These are phyloP conservation scores for Serpula lacrymans DNA, from an alignment of 768 basidiomycete genomes.

Conservation along the genomic window DNA sequence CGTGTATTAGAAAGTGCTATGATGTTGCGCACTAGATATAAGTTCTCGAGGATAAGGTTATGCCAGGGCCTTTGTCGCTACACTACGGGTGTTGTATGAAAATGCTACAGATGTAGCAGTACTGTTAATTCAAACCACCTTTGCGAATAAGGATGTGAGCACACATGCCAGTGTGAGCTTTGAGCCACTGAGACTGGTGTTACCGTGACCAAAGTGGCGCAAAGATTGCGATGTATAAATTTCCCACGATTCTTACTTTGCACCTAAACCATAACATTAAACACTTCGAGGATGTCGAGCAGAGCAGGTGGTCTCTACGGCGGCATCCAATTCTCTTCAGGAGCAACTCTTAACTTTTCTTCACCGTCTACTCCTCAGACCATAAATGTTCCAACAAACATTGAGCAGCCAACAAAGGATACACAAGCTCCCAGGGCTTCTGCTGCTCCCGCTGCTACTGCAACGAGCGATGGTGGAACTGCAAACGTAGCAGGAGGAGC, in stretches of 20 bases:
- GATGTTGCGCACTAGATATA: not conserved
- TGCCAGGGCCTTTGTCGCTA: too few species aligned
- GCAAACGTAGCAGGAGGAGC: slow-evolving; percentile 8
- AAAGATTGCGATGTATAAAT: too few species aligned
- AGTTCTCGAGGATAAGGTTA: too few species aligned
- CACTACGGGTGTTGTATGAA: too few species aligned
- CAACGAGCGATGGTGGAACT: slow-evolving; percentile 19
- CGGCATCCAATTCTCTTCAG: slow-evolving; percentile 80
- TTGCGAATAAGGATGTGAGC: too few species aligned
- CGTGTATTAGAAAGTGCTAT: slow-evolving; percentile 59
- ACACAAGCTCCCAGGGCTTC: slow-evolving; percentile 14
- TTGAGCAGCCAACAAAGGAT: slow-evolving; percentile 13
- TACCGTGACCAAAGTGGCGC: too few species aligned
- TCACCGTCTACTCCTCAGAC: slow-evolving; percentile 37
- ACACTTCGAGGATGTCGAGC: too few species aligned
- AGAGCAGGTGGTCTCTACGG: slow-evolving; percentile 84
- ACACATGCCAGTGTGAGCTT: too few species aligned
- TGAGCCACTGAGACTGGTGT: too few species aligned
- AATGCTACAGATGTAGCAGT: too few species aligned
- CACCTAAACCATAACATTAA: too few species aligned
- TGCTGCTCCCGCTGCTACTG: slow-evolving; percentile 19
- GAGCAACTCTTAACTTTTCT: slow-evolving; percentile 48
- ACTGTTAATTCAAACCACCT: too few species aligned
- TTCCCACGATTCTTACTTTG: slow-evolving; percentile 5
- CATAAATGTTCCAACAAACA: slow-evolving; percentile 15